Conservation (phyloP, 192 early-diverging fungal species). For the Backusella tarrabulga region DNA sequence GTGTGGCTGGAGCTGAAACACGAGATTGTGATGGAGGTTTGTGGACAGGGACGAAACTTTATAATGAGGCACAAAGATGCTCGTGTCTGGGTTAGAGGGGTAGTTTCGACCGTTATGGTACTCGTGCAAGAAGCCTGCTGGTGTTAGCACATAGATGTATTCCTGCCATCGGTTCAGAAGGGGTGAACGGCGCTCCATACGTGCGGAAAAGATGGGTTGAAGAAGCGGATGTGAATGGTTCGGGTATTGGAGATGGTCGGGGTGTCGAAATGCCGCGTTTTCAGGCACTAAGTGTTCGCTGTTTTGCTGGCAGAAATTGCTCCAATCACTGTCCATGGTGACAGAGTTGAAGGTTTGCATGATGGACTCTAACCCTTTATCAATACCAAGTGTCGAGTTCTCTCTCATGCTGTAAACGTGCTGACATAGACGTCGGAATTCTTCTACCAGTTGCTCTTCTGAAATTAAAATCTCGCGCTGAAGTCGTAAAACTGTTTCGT, state of each 20-base stretch:
- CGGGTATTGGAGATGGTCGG: constrained; percentile 19
- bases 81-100: constrained; percentile 7
- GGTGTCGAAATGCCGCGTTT: constrained; percentile 17
- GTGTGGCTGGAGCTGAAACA: constrained; percentile 30
- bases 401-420: constrained; percentile 12
- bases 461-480: constrained; percentile 12
- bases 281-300: constrained; percentile 24
- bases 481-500: constrained; percentile 26
- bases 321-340: constrained; percentile 22
- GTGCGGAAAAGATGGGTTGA: constrained; percentile 22
- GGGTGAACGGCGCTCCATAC: constrained; percentile 26
- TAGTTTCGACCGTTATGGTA: constrained; percentile 17
- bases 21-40: constrained; percentile 25
- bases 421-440: constrained; percentile 17
- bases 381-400: neutral
- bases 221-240: constrained; percentile 23
- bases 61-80: constrained; percentile 22
- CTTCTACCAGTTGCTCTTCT: constrained; percentile 27
- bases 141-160: constrained; percentile 28
- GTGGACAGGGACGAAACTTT: constrained; percentile 21
- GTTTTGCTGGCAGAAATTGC: constrained; percentile 13
- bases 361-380: constrained; percentile 15
- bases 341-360: constrained; percentile 12
- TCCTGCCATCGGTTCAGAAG: constrained; percentile 26
- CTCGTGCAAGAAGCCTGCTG: constrained; percentile 29